phyloP scores from a whole-genome alignment of 352 stramenopile genomes.

The Globisporangium nodosum region DNA sequence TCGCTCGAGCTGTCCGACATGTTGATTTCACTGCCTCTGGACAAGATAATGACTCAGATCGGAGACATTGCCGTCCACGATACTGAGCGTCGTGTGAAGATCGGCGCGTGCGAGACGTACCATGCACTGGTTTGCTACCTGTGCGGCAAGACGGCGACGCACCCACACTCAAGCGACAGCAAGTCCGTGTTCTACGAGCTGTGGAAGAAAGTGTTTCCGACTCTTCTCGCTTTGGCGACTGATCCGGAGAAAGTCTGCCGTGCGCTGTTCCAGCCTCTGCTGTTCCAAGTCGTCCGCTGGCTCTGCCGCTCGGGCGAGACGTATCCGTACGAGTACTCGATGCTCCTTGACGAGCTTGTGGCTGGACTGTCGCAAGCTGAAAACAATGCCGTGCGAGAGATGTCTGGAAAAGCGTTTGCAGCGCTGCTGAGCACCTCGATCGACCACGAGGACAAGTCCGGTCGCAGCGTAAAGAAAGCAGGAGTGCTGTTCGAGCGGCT shows the following conservation, averaged over 20 bases:
- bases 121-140: constrained; percentile 67
- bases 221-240: constrained; percentile 47
- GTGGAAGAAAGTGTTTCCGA: constrained; percentile 48
- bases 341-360: constrained; percentile 53
- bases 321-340: constrained; percentile 65
- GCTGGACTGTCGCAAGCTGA: constrained; percentile 44
- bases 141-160: constrained; percentile 61
- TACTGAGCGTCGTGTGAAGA: constrained; percentile 58
- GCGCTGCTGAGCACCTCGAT: constrained; percentile 37
- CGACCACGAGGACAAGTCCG: constrained; percentile 22
- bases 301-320: constrained; percentile 43
- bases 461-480: constrained; percentile 17
- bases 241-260: constrained; percentile 70
- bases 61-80: constrained; percentile 39
- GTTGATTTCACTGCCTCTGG: constrained; percentile 34
- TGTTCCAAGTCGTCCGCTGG: constrained; percentile 75
- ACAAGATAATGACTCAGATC: constrained; percentile 43
- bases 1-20: constrained; percentile 42
- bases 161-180: constrained; percentile 46
- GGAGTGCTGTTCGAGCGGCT: constrained; percentile 62
- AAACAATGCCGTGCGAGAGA: constrained; percentile 46
- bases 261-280: constrained; percentile 60
- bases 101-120: constrained; percentile 55
- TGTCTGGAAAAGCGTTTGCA: constrained; percentile 59
- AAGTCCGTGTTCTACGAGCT: constrained; percentile 62